phyloP scores from a whole-genome alignment of 768 basidiomycete genomes.

The Phylloporus rhodoxanthus region DNA sequence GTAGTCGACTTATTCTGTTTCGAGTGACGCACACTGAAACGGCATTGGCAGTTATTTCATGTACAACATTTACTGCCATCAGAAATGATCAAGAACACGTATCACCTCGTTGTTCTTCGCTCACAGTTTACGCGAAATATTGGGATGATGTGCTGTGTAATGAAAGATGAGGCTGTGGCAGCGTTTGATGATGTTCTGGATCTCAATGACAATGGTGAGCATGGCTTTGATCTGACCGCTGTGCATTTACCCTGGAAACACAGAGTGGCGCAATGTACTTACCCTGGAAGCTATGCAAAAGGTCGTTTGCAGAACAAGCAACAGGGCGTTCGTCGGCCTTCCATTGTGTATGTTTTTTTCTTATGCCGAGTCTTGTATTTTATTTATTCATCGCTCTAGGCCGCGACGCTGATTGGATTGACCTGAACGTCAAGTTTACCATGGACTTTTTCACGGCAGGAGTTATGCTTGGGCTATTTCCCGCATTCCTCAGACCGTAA shows the following conservation, averaged over 20 bases:
- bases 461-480: conserved; percentile 25
- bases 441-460: conserved; percentile 19
- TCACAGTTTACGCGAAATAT: conserved; percentile 36
- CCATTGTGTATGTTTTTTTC: too few species aligned
- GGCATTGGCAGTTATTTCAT: neutral
- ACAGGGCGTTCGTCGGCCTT: conserved; percentile 44
- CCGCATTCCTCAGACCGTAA: conserved; percentile 31
- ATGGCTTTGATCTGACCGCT: too few species aligned
- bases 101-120: neutral
- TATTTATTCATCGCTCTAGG: too few species aligned
- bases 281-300: too few species aligned
- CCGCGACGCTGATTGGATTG: conserved; percentile 32
- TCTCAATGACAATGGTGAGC: conserved; percentile 10
- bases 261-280: too few species aligned
- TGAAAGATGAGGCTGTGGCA: conserved; percentile 38
- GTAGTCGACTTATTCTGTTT: neutral
- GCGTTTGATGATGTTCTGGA: conserved; percentile 37
- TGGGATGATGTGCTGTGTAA: conserved; percentile 25
- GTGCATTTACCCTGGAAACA: too few species aligned
- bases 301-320: conserved; percentile 39
- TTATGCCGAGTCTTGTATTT: too few species aligned
- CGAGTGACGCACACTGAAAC: neutral
- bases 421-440: conserved; percentile 27
- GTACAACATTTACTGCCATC: neutral
- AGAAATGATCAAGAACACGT: conserved; percentile 25